These are phyloP conservation scores for Coffea eugenioides DNA, from an alignment of 257 asterid species.

Conservation along the genomic window DNA sequence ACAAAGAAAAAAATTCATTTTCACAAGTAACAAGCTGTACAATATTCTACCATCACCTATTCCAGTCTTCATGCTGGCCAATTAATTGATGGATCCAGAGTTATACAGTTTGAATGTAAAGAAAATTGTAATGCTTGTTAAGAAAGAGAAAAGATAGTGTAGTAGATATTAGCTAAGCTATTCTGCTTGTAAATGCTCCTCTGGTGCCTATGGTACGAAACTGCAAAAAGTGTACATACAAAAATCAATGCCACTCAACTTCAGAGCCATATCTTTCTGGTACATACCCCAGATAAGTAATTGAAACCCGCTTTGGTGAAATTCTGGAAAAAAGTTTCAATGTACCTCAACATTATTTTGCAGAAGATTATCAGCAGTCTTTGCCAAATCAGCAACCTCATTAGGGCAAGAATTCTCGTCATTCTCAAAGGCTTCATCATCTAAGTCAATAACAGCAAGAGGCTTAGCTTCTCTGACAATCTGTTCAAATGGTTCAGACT, in stretches of 20 bases:
- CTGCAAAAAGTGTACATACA: too few relatives aligned
- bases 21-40: not conserved
- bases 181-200: not conserved
- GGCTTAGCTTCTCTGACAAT: conserved; percentile 39
- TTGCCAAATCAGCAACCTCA: conserved; percentile 30
- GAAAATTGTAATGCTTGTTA: not conserved
- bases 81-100: not conserved
- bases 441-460: conserved; percentile 70
- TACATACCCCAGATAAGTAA: not conserved
- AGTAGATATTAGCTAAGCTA: not conserved
- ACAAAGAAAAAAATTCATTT: too few relatives aligned
- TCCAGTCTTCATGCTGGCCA: too few relatives aligned
- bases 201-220: not conserved
- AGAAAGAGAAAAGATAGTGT: not conserved
- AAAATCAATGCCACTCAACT: too few relatives aligned
- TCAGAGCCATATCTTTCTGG: not conserved
- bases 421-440: conserved; percentile 61
- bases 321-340: not conserved
- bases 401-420: conserved; percentile 21
- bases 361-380: conserved; percentile 27
- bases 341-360: conserved; percentile 45
- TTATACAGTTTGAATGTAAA: not conserved
- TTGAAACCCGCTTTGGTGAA: not conserved
- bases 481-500: conserved; percentile 36
- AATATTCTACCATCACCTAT: too few relatives aligned